Conservation (phyloP, 2,329 filamentous ascomycete genomes). For the Dothideomycetes sp. region DNA sequence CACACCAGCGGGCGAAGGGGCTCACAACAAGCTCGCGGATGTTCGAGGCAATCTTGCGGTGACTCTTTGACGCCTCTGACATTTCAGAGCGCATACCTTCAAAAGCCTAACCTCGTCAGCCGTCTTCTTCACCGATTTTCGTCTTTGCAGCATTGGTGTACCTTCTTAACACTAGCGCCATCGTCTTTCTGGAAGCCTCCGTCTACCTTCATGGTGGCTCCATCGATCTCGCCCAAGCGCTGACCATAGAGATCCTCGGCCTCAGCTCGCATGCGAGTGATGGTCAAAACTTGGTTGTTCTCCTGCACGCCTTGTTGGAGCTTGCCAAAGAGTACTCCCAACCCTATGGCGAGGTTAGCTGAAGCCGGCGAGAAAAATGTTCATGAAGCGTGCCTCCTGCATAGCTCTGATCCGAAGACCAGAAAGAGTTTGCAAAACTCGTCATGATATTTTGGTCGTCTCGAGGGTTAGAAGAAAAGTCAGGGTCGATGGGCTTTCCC, state of each 20-base stretch:
- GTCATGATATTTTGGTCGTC: too few species aligned
- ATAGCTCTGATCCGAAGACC: constrained; percentile 76
- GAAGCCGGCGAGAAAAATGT: background rate
- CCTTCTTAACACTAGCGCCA: constrained; percentile 91
- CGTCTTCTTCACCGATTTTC: constrained; percentile 8
- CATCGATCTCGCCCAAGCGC: constrained; percentile 70
- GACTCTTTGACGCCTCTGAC: constrained; percentile 79
- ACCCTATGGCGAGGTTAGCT: constrained; percentile 36
- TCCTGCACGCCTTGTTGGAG: constrained; percentile 93
- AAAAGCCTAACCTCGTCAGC: constrained; percentile 56
- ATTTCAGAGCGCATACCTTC: constrained; percentile 89
- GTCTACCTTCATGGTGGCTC: constrained; percentile 68
- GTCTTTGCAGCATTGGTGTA: constrained; percentile 33
- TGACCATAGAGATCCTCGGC: constrained; percentile 85
- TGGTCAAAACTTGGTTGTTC: constrained; percentile 85
- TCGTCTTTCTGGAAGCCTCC: constrained; percentile 87
- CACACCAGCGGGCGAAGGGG: constrained; percentile 92
- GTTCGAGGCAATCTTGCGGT: constrained; percentile 91
- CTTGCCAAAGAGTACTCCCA: constrained; percentile 92
- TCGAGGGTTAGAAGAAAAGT: too few species aligned
- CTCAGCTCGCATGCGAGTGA: constrained; percentile 89
- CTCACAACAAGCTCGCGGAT: constrained; percentile 92
- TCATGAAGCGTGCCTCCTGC: constrained; percentile 59
- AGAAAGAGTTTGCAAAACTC: constrained; percentile 91
- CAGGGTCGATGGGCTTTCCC: too few species aligned